These are phyloP conservation scores for Rubia peregrina DNA, from an alignment of 305 asterid species.

Conservation along the genomic window DNA sequence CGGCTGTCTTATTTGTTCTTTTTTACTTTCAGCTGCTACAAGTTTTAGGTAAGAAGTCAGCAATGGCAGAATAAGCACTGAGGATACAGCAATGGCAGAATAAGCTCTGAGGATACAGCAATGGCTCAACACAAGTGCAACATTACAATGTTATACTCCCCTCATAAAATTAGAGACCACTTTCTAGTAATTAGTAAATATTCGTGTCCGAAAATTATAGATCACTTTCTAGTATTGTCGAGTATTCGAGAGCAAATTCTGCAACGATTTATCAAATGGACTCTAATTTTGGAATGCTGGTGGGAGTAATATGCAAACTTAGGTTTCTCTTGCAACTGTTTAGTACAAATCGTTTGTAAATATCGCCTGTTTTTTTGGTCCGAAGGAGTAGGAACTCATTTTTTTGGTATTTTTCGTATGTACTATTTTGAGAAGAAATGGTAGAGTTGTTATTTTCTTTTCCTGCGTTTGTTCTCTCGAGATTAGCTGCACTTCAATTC, in stretches of 20 bases:
- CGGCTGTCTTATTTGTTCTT: neutral
- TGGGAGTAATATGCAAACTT: neutral
- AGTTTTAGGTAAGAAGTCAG: conserved; percentile 16
- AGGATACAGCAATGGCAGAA: no score
- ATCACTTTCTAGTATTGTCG: neutral
- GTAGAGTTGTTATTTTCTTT: no score
- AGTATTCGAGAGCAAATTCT: no score
- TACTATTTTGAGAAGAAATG: no score
- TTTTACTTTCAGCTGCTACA: conserved; percentile 28
- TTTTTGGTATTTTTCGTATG: conserved; percentile 4
- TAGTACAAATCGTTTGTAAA: neutral
- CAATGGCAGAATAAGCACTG: no score
- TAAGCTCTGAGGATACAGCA: neutral
- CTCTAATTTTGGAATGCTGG: neutral
- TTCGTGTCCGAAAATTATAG: neutral
- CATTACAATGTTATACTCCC: no score
- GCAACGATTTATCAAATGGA: no score
- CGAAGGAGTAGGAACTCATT: conserved; percentile 13
- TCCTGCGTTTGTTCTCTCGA: no score
- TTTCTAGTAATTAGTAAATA: neutral
- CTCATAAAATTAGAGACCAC: neutral
- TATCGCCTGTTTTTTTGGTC: neutral
- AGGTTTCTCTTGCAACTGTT: neutral
- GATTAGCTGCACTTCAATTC: no score
- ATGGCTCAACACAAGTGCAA: neutral